Evolutionary conservation across 345 rosid genomes (phyloP).

Genomic region (Ricinus communis): DNA sequence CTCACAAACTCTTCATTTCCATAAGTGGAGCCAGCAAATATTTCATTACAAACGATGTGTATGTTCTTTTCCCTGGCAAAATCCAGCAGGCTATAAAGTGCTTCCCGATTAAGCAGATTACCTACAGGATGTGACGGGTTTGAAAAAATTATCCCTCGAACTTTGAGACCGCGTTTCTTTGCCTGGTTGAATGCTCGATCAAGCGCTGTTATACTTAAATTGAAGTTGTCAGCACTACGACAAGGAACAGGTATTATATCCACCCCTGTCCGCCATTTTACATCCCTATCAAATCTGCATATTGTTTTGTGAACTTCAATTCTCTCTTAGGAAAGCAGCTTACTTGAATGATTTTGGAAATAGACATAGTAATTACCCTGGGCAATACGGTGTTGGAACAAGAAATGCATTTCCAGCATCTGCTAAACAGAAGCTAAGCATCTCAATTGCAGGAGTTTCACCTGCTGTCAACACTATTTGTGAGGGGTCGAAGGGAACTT

Average conservation of each 20-base stretch:
- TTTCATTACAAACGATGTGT: slow-evolving; percentile 74
- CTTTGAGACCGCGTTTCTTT: slow-evolving; percentile 78
- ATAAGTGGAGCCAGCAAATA: slow-evolving; percentile 60
- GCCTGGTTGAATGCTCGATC: slow-evolving; percentile 87
- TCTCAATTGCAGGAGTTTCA: slow-evolving; percentile 70
- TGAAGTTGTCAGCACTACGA: slow-evolving; percentile 76
- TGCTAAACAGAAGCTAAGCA: slow-evolving; percentile 83
- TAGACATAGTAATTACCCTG: slow-evolving; percentile 47
- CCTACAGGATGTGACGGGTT: slow-evolving; percentile 85
- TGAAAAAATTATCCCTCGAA: slow-evolving; percentile 73
- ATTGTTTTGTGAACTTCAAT: slow-evolving; percentile 26
- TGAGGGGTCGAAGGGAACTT: slow-evolving; percentile 60
- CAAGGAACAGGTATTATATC: slow-evolving; percentile 89
- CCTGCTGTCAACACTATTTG: slow-evolving; percentile 70
- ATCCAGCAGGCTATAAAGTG: slow-evolving; percentile 67
- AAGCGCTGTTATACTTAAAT: slow-evolving; percentile 60
- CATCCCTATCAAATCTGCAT: slow-evolving; percentile 73
- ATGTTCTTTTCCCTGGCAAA: slow-evolving; percentile 89
- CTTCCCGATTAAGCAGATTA: slow-evolving; percentile 49
- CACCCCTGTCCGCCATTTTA: slow-evolving; percentile 89
- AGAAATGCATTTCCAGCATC: slow-evolving; percentile 95
- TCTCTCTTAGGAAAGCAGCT: background rate
- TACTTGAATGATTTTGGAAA: slow-evolving; percentile 4
- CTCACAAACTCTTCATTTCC: slow-evolving; percentile 70
- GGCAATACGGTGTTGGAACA: slow-evolving; percentile 80